Base-by-base conservation (phyloP, 108 stramenopile species). In the Ochromonas danica region DNA sequence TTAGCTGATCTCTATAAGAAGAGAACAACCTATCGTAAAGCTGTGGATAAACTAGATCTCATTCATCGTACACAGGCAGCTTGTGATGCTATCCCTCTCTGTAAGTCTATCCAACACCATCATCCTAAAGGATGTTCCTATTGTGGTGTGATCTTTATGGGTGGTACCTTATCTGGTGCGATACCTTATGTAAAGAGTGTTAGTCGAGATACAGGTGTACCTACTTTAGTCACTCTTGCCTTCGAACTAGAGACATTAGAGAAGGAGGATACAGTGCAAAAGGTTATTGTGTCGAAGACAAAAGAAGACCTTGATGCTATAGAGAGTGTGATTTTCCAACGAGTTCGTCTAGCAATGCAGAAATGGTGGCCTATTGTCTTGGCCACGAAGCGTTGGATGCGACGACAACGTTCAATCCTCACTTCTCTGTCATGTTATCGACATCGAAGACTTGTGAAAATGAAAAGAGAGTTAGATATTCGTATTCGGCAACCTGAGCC, bases 201-300 rank as follows among this genome's bases (percentile, higher is more conserved):
- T 67, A 67, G 63, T 67, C 63, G 63, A 14, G 63, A 67, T 67
- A 67, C 63, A 36, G 63, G 63, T 35, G 63, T 67, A 10, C 14
- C 63, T 14, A 67, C 63, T 6, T 33, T 67, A 10, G 63, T 67
- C 33, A 67, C 63, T 6, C 25, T 67, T 6, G 63, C 3, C 3
- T 67, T 67, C 31, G 63, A 67, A 67, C 3, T 14, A 36, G 35
- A 36, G 6, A 28, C 35, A 10, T 67, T 67, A 25, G 10, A 36
- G 25, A 36, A 67, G 31, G 63, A 67, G 31, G 63, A 67, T 14
- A 6, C 3, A 36, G 35, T 33, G 6, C 63, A 67, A 36, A 10
- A 14, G 31, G 17, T 28, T 10, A 31, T 67, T 10, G 17, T 67
- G 6, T 6, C 3, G 3, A 36, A 67, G 30, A 3, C 10, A 31